Evolutionary conservation across 352 stramenopile genomes (phyloP).

Genomic region (Globisporangium echinulatum): DNA sequence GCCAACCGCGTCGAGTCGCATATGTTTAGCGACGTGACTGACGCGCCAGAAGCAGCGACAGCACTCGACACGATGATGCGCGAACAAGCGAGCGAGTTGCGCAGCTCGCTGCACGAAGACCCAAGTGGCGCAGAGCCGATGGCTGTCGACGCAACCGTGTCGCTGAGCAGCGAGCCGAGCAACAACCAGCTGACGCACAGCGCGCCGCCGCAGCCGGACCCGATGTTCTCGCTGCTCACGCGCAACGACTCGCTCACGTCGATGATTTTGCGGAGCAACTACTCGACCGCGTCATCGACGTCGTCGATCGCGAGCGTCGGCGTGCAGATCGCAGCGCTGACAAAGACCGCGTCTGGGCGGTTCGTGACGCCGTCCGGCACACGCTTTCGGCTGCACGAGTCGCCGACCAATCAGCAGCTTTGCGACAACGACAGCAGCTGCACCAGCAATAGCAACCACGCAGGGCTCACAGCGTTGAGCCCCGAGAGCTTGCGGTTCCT

Average conservation of each 20-base stretch:
- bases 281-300: slow-evolving; percentile 13
- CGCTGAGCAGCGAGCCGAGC: slow-evolving; percentile 1
- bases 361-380: slow-evolving; percentile 7
- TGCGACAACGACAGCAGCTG: not conserved
- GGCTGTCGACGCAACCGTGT: not conserved
- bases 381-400: not conserved
- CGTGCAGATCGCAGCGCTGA: slow-evolving; percentile 12
- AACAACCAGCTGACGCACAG: slow-evolving; percentile 11
- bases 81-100: slow-evolving; percentile 6
- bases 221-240: slow-evolving; percentile 8
- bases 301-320: slow-evolving; percentile 14
- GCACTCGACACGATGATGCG: slow-evolving; percentile 16
- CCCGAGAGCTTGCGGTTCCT: slow-evolving; percentile 10
- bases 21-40: slow-evolving; percentile 3
- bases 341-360: slow-evolving; percentile 3
- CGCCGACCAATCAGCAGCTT: slow-evolving; percentile 5
- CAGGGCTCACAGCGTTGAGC: slow-evolving; percentile 3
- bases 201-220: not conserved
- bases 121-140: not conserved
- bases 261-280: slow-evolving; percentile 7
- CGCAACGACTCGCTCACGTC: slow-evolving; percentile 12
- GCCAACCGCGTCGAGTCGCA: slow-evolving; percentile 3
- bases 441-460: too few species aligned
- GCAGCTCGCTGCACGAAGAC: slow-evolving; percentile 5
- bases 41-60: slow-evolving; percentile 12